Evolutionary conservation across 441 rosid genomes (phyloP), one percentile per base, ranked within the genome.

Genomic region (Flueggea neowawraea): DNA sequence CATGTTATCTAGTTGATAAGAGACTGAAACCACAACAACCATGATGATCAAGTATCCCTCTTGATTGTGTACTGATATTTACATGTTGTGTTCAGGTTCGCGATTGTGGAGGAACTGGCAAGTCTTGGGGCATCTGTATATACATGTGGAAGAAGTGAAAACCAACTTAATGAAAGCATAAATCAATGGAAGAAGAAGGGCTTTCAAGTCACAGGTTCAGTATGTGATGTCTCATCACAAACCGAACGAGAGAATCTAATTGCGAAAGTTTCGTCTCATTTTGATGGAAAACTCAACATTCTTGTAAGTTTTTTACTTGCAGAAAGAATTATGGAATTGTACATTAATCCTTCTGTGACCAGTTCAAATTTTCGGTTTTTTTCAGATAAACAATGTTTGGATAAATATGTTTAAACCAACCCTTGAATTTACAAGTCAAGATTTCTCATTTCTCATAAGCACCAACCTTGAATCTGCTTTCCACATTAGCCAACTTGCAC

Each of bases 371-470:
- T 14, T 22, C 28, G 28, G 15, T 17, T 3, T 12, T n/a, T 13
- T 39, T 6, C 15, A 89, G 97, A 62, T 91, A 53, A 89, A 91
- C 82, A 91, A 91, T 74, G 91, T 76, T 33, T 96, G 97, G 61
- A 81, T 83, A 6, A 89, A 82, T 67, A 31, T 81, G 55, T 75
- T 82, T 73, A 89, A 80, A 75, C 84, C 88, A 51, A 81, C 95
- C 8, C 50, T 78, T 0, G 95, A 89, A 16, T 87, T 77, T 69
- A 60, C 88, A 14, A 69, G 67, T 5, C 96, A 89, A 71, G 95
- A 87, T 3, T 79, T 43, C 65, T 63, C 76, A 4, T 80, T 62
- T 61, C 52, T 89, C 43, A 80, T 91, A 71, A 43, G 76, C 12
- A 79, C 79, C 22, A 91, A 91, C 71, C 75, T 87, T 33, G 92